Evolutionary conservation across 371 early-diverging fungal genomes (phyloP).

Genomic region (Parasitella parasitica): DNA sequence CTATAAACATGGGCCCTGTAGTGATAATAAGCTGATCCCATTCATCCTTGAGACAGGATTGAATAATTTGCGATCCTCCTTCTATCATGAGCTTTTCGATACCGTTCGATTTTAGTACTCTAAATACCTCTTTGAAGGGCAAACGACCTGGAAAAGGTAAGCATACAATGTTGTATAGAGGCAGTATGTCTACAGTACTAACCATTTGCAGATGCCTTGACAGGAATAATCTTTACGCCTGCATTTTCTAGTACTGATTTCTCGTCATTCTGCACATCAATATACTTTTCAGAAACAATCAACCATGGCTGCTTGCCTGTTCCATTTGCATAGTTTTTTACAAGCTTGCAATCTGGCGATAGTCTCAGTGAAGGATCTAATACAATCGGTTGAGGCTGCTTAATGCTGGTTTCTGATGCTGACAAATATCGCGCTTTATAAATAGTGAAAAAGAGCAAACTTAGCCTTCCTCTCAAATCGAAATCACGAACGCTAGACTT

Average conservation of each 20-base stretch:
- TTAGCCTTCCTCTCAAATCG: too few species aligned
- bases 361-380: constrained; percentile 65
- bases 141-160: constrained; percentile 15
- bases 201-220: background rate
- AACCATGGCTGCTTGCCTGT: constrained; percentile 38
- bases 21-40: constrained; percentile 74
- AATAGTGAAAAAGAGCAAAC: too few species aligned
- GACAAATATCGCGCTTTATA: constrained; percentile 32
- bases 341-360: constrained; percentile 27
- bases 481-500: too few species aligned
- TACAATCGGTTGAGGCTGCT: constrained; percentile 84
- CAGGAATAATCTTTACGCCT: constrained; percentile 33
- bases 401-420: background rate
- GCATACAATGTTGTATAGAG: background rate
- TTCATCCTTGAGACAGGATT: constrained; percentile 54
- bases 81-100: constrained; percentile 84
- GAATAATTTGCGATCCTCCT: constrained; percentile 86
- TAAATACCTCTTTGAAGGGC: constrained; percentile 22
- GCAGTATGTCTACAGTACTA: background rate
- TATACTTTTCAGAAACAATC: constrained; percentile 4
- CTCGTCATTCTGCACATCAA: constrained; percentile 1
- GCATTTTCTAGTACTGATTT: constrained; percentile 37
- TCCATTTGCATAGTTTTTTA: constrained; percentile 26
- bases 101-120: constrained; percentile 25
- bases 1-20: constrained; percentile 74